Base-by-base conservation (phyloP, 345 rosid species). In the Salix exigua region DNA sequence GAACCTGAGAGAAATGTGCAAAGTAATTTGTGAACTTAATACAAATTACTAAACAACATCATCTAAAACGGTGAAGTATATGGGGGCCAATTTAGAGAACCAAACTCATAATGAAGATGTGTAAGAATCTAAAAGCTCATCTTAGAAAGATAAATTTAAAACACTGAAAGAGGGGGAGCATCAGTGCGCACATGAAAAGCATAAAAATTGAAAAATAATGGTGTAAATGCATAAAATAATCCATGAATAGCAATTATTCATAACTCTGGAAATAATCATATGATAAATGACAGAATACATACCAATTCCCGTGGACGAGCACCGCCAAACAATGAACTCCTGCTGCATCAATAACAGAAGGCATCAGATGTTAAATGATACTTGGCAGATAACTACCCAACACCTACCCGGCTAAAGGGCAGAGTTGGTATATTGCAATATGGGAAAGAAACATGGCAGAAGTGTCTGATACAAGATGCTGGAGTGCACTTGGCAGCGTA, bases 321-420 rank as follows among this genome's bases (percentile, higher is more conserved):
- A 26, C 77, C 82, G 14, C 83, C 83, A 61, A 83, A 80, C 44
- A 83, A 77, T 26, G 75, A 58, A 73, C 61, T 58, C 82, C 78
- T 80, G 73, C 78, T 80, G 73, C 73, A 74, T 38, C 78, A 71
- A 38, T 66, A 31, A 33, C 42, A 30, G 7, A 80, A 10, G 55
- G 42, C 31, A 51, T 70, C 17, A 73, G 51, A 21, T 38, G 1
- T 17, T 37, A 14, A 61, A 33, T 58, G 66, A 46, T 31, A 31
- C 40, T 51, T n/a, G 46, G 25, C 25, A 40, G 21, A 68, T 23
- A 63, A 44, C 50, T 28, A 28, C 53, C 21, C 53, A 48, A 16
- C 21, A 50, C n/a, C 55, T 50, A 17, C 55, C 55, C 55, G 18
- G 55, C n/a, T 4, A 5, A 18, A 50, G 55, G 55, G 7, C 21